These are phyloP conservation scores for Leccinum imitatum DNA, from an alignment of 768 basidiomycete genomes.

Conservation along the genomic window DNA sequence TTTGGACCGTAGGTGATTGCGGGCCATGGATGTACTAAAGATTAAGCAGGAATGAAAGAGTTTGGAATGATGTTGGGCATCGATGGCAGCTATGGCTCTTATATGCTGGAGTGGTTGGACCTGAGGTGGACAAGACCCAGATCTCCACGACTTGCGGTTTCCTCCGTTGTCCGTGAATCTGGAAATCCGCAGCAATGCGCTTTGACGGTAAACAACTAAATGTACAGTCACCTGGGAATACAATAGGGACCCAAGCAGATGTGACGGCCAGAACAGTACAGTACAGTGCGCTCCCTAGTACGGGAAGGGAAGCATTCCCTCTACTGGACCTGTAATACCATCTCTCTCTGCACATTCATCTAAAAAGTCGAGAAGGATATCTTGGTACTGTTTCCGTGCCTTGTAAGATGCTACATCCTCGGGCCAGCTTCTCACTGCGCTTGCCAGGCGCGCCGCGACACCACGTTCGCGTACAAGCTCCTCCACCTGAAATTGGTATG, in stretches of 20 bases:
- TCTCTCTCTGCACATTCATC: slow-evolving; percentile 26
- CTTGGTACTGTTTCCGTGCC: slow-evolving; percentile 23
- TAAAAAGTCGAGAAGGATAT: slow-evolving; percentile 26
- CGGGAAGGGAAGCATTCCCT: slow-evolving; percentile 18
- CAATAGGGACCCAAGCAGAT: slow-evolving; percentile 2
- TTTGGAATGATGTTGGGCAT: neutral
- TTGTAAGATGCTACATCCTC: slow-evolving; percentile 49
- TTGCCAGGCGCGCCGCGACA: slow-evolving; percentile 61
- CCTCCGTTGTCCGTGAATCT: no score
- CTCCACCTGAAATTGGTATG: slow-evolving; percentile 57
- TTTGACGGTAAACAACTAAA: slow-evolving; percentile 16
- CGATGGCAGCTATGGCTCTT: neutral
- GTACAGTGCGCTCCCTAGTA: slow-evolving; percentile 11
- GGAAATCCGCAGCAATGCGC: neutral
- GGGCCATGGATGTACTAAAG: neutral
- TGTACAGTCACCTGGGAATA: neutral
- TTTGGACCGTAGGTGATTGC: slow-evolving; percentile 1
- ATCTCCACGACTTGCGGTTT: no score
- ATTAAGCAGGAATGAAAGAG: neutral
- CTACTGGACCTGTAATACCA: slow-evolving; percentile 12
- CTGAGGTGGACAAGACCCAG: no score
- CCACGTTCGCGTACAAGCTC: slow-evolving; percentile 56
- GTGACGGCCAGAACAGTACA: neutral
- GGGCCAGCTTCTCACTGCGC: slow-evolving; percentile 67
- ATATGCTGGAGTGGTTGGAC: no score